A percentile compares a stretch with the other conserved stretches of the same genome.
Conservation (phyloP, 495 filamentous ascomycete genomes). For the Xylaria sp. region DNA sequence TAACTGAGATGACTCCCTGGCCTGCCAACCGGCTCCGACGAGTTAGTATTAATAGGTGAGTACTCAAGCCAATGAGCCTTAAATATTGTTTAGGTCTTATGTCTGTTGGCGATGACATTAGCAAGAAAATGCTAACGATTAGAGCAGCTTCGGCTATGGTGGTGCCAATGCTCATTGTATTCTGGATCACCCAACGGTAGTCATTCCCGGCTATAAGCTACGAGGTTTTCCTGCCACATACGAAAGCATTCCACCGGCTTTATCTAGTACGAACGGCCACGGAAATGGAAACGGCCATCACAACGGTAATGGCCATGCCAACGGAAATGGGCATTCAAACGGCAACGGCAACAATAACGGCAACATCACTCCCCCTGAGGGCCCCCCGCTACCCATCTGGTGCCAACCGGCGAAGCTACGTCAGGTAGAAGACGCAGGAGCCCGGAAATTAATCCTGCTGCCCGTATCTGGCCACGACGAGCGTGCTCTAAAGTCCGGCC, state of each 20-base stretch:
- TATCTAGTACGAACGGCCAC: not conserved
- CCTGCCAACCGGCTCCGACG: not conserved
- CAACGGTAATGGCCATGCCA: not conserved
- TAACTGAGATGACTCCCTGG: conserved; percentile 15
- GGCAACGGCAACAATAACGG: not conserved
- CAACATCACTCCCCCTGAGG: not conserved
- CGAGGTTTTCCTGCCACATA: not conserved
- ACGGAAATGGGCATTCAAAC: no score
- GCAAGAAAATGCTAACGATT: not conserved
- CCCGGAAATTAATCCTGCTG: conserved; percentile 32
- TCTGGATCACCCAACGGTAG: conserved; percentile 39
- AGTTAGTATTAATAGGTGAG: conserved; percentile 43
- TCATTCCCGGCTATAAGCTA: not conserved
- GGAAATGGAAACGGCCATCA: not conserved
- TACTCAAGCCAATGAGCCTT: not conserved
- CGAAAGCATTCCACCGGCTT: not conserved
- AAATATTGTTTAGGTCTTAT: no score
- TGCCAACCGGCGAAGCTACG: not conserved
- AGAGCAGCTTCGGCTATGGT: conserved; percentile 52
- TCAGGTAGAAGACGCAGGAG: conserved; percentile 6
- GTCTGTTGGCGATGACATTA: no score
- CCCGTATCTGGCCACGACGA: conserved; percentile 43
- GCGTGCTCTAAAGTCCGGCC: conserved; percentile 37
- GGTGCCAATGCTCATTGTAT: conserved; percentile 58
- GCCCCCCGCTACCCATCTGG: not conserved